Percentiles rank a stretch among this genome's conserved stretches.
These are phyloP conservation scores for Limnomonas spitsbergensis DNA, from an alignment of 139 green algal genomes.

Conservation along the genomic window DNA sequence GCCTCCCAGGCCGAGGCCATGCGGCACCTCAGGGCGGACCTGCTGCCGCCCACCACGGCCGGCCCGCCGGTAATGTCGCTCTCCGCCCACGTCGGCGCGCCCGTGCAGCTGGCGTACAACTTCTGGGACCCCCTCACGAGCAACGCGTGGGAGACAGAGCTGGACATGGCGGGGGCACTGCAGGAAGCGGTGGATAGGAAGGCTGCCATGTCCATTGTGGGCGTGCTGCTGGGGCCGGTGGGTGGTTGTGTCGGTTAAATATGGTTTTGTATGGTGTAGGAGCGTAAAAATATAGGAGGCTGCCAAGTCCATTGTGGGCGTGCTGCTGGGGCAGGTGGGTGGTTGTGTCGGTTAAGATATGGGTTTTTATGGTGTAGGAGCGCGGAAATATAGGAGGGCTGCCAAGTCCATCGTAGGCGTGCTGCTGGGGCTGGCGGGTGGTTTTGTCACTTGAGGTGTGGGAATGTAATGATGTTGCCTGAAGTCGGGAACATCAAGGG, in stretches of 20 bases:
- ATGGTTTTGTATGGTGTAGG: too few species aligned
- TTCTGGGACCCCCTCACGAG: neutral
- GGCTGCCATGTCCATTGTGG: slow-evolving; percentile 10
- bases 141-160: neutral
- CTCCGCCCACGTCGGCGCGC: slow-evolving; percentile 13
- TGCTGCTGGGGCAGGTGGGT: too few species aligned
- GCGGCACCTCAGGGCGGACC: slow-evolving; percentile 24
- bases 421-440: slow-evolving; percentile 5
- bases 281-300: too few species aligned
- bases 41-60: slow-evolving; percentile 24
- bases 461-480: too few species aligned
- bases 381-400: slow-evolving; percentile 14
- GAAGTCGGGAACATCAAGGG: too few species aligned
- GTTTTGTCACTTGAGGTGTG: too few species aligned
- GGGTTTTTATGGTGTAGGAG: too few species aligned
- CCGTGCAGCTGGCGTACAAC: slow-evolving; percentile 18
- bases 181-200: neutral
- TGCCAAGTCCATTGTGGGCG: too few species aligned
- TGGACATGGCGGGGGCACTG: neutral
- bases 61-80: slow-evolving; percentile 32
- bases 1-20: slow-evolving; percentile 14
- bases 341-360: too few species aligned
- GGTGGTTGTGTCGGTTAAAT: too few species aligned
- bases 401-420: slow-evolving; percentile 7
- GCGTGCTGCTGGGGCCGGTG: slow-evolving; percentile 10